A percentile compares a stretch with the other conserved stretches of the same genome.
Evolutionary conservation across 371 early-diverging fungal genomes (phyloP).

Genomic region (Circinella umbellata): DNA sequence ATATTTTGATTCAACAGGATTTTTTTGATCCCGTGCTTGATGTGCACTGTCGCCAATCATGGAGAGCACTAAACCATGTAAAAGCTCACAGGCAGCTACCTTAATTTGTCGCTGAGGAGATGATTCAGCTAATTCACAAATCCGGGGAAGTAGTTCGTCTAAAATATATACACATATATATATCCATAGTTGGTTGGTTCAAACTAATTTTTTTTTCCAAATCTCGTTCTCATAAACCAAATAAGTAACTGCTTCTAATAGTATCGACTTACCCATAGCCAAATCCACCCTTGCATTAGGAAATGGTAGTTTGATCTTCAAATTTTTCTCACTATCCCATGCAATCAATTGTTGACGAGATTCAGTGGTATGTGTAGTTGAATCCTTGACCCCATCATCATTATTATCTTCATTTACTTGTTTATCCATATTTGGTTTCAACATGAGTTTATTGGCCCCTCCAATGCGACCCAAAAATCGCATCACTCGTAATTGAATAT

Average conservation of each 20-base stretch:
- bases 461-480: constrained; percentile 74
- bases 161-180: background rate
- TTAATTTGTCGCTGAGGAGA: constrained; percentile 79
- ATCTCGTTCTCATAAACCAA: no score
- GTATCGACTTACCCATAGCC: constrained; percentile 56
- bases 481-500: constrained; percentile 67
- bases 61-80: constrained; percentile 72
- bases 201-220: no score
- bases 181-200: no score
- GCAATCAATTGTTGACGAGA: constrained; percentile 40
- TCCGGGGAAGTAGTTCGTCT: constrained; percentile 79
- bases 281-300: constrained; percentile 66
- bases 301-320: constrained; percentile 71
- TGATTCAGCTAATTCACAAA: constrained; percentile 75
- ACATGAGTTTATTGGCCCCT: constrained; percentile 58
- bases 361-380: background rate
- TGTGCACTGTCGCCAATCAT: constrained; percentile 79
- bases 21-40: constrained; percentile 38
- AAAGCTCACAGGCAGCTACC: constrained; percentile 75
- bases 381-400: background rate
- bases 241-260: no score
- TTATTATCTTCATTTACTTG: constrained; percentile 6
- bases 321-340: constrained; percentile 60
- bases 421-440: constrained; percentile 26
- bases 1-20: constrained; percentile 58